Evolutionary conservation across 352 stramenopile genomes (phyloP).

Genomic region (Pythium rhizo-oryzae): DNA sequence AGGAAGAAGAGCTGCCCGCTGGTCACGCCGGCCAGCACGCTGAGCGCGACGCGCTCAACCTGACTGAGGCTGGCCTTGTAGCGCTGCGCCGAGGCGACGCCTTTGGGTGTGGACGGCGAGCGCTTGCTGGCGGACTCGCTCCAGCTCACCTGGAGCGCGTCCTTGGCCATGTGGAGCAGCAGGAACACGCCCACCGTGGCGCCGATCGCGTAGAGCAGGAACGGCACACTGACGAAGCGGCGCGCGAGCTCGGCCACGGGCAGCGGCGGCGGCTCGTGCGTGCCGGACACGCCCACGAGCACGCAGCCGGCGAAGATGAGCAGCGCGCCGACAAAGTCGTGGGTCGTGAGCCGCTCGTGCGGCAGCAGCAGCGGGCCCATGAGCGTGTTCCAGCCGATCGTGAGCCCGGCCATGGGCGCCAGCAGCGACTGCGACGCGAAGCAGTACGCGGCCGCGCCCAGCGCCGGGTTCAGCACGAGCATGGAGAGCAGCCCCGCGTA

Average conservation of each 20-base stretch:
- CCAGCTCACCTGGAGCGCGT: constrained; percentile 56
- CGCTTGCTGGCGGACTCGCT: constrained; percentile 21
- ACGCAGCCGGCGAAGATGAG: constrained; percentile 82
- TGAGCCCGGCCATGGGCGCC: constrained; percentile 81
- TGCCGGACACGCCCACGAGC: constrained; percentile 70
- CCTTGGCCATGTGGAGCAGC: constrained; percentile 55
- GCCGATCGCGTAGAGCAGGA: constrained; percentile 58
- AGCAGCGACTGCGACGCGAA: constrained; percentile 83
- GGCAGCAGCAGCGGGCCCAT: constrained; percentile 71
- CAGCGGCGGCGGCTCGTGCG: constrained; percentile 60
- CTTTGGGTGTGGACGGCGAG: constrained; percentile 19
- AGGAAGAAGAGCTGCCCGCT: constrained; percentile 85
- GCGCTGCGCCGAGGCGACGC: constrained; percentile 10
- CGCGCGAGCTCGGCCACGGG: constrained; percentile 56
- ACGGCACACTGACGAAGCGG: constrained; percentile 63
- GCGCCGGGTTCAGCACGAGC: constrained; percentile 72
- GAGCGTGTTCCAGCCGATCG: constrained; percentile 84
- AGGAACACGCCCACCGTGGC: constrained; percentile 48
- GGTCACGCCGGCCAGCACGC: constrained; percentile 67
- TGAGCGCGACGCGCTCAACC: constrained; percentile 55
- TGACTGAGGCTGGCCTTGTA: constrained; percentile 29
- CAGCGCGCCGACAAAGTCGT: constrained; percentile 75
- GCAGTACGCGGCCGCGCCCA: constrained; percentile 68
- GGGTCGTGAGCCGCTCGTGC: constrained; percentile 67
- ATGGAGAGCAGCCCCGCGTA: constrained; percentile 72